These are phyloP conservation scores for Penicillium sp. DNA, from an alignment of 2,329 filamentous ascomycete genomes.

Conservation along the genomic window DNA sequence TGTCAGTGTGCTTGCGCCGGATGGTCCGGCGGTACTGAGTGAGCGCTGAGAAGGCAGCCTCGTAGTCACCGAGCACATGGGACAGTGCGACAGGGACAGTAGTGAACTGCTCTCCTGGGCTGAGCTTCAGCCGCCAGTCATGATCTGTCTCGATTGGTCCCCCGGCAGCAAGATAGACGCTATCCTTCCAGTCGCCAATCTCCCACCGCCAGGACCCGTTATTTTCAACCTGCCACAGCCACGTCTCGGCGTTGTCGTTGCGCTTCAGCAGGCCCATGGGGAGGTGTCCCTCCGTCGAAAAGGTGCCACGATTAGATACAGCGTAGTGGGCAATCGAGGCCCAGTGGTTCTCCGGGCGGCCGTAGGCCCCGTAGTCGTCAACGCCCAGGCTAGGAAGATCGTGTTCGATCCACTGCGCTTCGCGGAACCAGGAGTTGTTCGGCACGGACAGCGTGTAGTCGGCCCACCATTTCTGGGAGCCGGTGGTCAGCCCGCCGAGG, in stretches of 20 bases:
- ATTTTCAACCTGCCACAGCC: constrained; percentile 44
- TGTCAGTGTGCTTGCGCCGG: constrained; percentile 35
- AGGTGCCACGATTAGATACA: constrained; percentile 34
- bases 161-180: constrained; percentile 35
- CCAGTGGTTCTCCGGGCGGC: constrained; percentile 23
- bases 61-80: constrained; percentile 26
- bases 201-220: constrained; percentile 46
- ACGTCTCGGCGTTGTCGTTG: constrained; percentile 29
- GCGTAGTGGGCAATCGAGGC: constrained; percentile 28
- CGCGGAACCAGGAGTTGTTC: constrained; percentile 41
- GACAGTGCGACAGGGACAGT: constrained; percentile 32
- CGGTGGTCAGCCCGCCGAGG: constrained; percentile 27
- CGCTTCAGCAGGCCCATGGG: constrained; percentile 37
- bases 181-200: constrained; percentile 41
- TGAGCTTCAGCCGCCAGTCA: constrained; percentile 32
- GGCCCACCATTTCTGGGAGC: constrained; percentile 26
- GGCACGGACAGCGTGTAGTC: constrained; percentile 30
- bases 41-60: constrained; percentile 33
- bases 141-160: constrained; percentile 37
- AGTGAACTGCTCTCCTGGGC: constrained; percentile 30
- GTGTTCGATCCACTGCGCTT: constrained; percentile 38
- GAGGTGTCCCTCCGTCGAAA: constrained; percentile 35
- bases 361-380: constrained; percentile 32
- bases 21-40: constrained; percentile 38
- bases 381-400: constrained; percentile 34